Base-by-base conservation (phyloP, 2,329 filamentous ascomycete genomes). In the Nemania sp. region DNA sequence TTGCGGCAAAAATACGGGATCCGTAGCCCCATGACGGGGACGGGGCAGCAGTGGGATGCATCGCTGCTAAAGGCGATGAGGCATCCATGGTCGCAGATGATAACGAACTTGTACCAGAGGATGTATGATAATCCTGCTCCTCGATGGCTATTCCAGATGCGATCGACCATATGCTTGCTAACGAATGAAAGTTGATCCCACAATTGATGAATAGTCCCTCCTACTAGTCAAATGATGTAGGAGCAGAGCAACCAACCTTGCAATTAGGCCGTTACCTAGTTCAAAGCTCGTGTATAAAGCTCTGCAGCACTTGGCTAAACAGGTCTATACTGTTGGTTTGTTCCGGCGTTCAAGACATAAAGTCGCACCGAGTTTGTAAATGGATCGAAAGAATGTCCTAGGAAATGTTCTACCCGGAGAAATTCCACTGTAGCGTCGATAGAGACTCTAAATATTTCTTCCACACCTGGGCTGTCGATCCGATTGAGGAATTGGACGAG, bases 61-160 rank as follows among this genome's bases (percentile, higher is more conserved):
- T 89, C 52, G 93, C 91, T 73, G 93, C 93, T 70, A 97, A 77
- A 41, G 94, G 94, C 66, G 94, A 97, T 39, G 93, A 97, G 61
- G 89, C 87, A 75, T 96, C 91, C 91, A 97, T 97, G 68, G 44
- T 76, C 64, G 52, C 39, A 42, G 36, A 43, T 24, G 28, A 31
- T 30, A 37, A 42, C 33, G 41, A 50, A 40, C 44, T 24, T 22
- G 45, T 40, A 56, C 47, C 41, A 48, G 59, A 61, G 57, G 54
- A 59, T 63, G 50, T 64, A 63, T 58, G 60, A 60, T 66, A 66
- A 65, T 41, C 59, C 60, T 68, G 66, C 51, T 67, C 53, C 56
- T 64, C 63, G 63, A 63, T 60, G 49, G 54, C 61, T 65, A 59
- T 60, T 65, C 54, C 56, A 33, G 43, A 61, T 58, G 60, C 54